A percentile compares a stretch with the other conserved stretches of the same genome.
phyloP scores from a whole-genome alignment of 257 asterid genomes.

The Salvia rosmarinus region DNA sequence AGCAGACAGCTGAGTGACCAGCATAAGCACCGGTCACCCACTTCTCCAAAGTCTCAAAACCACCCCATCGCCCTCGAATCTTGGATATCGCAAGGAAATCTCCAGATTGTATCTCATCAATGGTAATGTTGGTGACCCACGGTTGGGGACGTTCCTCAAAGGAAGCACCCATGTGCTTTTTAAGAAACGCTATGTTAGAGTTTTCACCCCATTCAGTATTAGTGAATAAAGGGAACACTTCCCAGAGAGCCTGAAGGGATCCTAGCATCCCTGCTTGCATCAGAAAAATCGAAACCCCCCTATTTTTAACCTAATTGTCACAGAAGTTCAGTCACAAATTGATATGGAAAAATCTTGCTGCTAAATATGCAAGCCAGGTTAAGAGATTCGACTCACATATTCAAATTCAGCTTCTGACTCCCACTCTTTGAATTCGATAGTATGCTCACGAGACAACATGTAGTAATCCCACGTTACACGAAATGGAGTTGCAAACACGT shows the following conservation, averaged over 20 bases:
- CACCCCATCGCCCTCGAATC: constrained; percentile 91
- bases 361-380: background rate
- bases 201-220: constrained; percentile 83
- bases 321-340: constrained; percentile 12
- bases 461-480: constrained; percentile 91
- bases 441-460: constrained; percentile 73
- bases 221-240: constrained; percentile 77
- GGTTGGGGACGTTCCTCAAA: constrained; percentile 86
- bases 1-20: constrained; percentile 85
- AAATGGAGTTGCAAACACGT: constrained; percentile 82
- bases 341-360: background rate
- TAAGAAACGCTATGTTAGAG: constrained; percentile 71
- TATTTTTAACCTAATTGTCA: constrained; percentile 56
- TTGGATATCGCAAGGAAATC: constrained; percentile 84
- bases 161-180: constrained; percentile 81
- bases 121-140: constrained; percentile 66
- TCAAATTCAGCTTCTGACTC: constrained; percentile 73
- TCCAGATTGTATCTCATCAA: constrained; percentile 79
- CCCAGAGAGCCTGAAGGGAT: constrained; percentile 80
- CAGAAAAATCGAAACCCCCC: constrained; percentile 81
- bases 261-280: constrained; percentile 88
- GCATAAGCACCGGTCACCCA: constrained; percentile 92
- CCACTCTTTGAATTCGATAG: constrained; percentile 80
- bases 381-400: constrained; percentile 58
- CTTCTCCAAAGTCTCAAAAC: constrained; percentile 86